These are phyloP conservation scores for Microsporum audouinii DNA, from an alignment of 2,329 filamentous ascomycete genomes.

Conservation along the genomic window DNA sequence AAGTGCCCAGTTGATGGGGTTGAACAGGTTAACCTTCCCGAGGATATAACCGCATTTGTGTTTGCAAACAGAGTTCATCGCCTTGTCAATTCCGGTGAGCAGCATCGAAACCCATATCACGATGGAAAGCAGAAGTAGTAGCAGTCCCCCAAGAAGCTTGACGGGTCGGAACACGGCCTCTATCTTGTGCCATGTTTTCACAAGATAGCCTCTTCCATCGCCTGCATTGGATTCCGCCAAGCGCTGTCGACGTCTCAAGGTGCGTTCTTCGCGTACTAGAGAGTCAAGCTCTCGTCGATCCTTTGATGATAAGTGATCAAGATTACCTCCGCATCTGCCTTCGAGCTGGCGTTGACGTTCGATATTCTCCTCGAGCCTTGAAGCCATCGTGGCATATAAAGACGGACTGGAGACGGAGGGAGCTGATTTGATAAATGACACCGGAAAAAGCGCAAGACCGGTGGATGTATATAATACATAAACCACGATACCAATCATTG, in stretches of 20 bases:
- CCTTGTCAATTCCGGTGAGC: slow-evolving; percentile 91
- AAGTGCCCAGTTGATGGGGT: slow-evolving; percentile 85
- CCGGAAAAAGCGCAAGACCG: slow-evolving; percentile 76
- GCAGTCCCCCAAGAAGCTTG: slow-evolving; percentile 72
- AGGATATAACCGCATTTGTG: slow-evolving; percentile 84
- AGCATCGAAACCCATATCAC: slow-evolving; percentile 85
- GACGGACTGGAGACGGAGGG: slow-evolving; percentile 74
- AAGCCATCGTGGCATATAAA: slow-evolving; percentile 62
- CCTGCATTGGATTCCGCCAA: slow-evolving; percentile 69
- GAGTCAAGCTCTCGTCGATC: slow-evolving; percentile 81
- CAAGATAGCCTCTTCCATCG: slow-evolving; percentile 61
- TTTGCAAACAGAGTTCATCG: slow-evolving; percentile 88
- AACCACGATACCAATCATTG: slow-evolving; percentile 72
- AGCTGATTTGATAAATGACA: slow-evolving; percentile 84
- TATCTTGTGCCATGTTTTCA: slow-evolving; percentile 65
- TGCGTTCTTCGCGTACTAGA: slow-evolving; percentile 80
- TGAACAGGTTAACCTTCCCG: slow-evolving; percentile 78
- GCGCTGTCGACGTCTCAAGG: slow-evolving; percentile 75
- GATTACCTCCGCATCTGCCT: slow-evolving; percentile 64
- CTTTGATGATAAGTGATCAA: slow-evolving; percentile 65
- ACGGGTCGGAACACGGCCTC: slow-evolving; percentile 76
- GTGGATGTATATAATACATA: slow-evolving; percentile 83
- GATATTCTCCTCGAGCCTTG: slow-evolving; percentile 73
- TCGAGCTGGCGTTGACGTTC: slow-evolving; percentile 89
- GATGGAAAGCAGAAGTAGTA: slow-evolving; percentile 62